phyloP scores from a whole-genome alignment of 2,329 filamentous ascomycete genomes.

The Penicillium frequentans region DNA sequence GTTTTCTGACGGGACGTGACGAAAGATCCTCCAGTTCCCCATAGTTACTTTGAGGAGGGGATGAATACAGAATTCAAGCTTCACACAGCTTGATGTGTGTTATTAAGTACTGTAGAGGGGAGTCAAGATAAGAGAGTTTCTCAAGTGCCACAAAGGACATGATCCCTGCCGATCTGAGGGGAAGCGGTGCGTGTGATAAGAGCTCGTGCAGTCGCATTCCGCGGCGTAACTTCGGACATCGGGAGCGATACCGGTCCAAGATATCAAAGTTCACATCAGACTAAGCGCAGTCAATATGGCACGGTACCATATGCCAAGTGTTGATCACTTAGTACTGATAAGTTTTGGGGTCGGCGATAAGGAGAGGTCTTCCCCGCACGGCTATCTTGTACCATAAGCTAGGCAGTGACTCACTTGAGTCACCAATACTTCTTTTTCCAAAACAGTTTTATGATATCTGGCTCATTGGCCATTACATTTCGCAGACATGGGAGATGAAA shows the following conservation, averaged over 20 bases:
- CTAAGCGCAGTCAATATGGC: conserved; percentile 6
- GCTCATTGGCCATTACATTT: too few species aligned
- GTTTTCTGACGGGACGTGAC: conserved; percentile 3
- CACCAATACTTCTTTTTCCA: background rate
- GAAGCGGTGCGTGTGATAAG: conserved; percentile 10
- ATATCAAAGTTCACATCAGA: background rate
- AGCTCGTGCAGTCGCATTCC: background rate
- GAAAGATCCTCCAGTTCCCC: conserved; percentile 14
- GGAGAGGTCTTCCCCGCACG: conserved; percentile 3
- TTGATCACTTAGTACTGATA: background rate
- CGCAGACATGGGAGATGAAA: background rate
- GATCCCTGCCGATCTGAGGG: conserved; percentile 10
- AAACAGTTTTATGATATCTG: background rate
- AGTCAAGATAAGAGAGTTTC: background rate
- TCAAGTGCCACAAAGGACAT: background rate
- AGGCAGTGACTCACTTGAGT: background rate
- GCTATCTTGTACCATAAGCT: background rate
- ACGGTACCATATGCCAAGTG: background rate
- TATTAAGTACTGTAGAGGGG: background rate
- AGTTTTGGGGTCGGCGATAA: background rate
- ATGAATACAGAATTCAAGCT: background rate
- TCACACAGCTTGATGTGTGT: background rate
- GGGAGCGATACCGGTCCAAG: background rate
- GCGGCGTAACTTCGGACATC: background rate
- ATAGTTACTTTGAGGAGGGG: background rate